These are phyloP conservation scores for Pseudozyma sp. DNA, from an alignment of 1,284 basidiomycete species.

Conservation along the genomic window DNA sequence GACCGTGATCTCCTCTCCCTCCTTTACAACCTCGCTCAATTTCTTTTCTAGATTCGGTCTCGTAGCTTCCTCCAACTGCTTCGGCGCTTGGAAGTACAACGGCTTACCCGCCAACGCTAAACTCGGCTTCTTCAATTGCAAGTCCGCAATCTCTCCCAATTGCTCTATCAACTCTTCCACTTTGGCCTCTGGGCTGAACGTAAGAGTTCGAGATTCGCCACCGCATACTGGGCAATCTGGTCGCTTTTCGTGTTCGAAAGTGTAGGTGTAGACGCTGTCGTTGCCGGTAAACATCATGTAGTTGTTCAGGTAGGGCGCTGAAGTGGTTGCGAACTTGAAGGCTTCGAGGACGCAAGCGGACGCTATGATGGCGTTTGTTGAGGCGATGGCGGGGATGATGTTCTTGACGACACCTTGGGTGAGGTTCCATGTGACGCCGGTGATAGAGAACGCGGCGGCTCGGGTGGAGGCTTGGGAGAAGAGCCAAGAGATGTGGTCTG, in stretches of 20 bases:
- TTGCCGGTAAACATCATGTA: constrained; percentile 93
- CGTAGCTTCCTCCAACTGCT: constrained; percentile 86
- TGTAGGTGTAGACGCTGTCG: constrained; percentile 96
- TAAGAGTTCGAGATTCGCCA: constrained; percentile 74
- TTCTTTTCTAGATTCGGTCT: constrained; percentile 88
- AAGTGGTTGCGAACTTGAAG: constrained; percentile 96
- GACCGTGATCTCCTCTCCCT: constrained; percentile 83
- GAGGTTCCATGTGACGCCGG: constrained; percentile 95
- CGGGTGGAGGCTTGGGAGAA: constrained; percentile 79
- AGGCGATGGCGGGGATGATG: constrained; percentile 86
- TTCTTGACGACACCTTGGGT: constrained; percentile 99
- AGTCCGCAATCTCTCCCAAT: constrained; percentile 53
- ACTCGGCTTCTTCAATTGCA: constrained; percentile 62
- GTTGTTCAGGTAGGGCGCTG: constrained; percentile 93
- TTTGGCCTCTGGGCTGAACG: constrained; percentile 20
- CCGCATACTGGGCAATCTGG: constrained; percentile 97
- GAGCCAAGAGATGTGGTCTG: constrained; percentile 95
- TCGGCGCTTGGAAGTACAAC: constrained; percentile 92
- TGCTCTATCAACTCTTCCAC: constrained; percentile 56
- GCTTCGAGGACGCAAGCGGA: constrained; percentile 99
- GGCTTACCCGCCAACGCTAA: constrained; percentile 72
- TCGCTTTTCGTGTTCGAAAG: constrained; percentile 93
- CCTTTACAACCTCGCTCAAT: constrained; percentile 81
- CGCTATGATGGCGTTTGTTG: constrained; percentile 67
- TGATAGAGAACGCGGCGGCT: constrained; percentile 92